Evolutionary conservation across 805 yeast species (phyloP).

Genomic region (Ascoidea tarda): DNA sequence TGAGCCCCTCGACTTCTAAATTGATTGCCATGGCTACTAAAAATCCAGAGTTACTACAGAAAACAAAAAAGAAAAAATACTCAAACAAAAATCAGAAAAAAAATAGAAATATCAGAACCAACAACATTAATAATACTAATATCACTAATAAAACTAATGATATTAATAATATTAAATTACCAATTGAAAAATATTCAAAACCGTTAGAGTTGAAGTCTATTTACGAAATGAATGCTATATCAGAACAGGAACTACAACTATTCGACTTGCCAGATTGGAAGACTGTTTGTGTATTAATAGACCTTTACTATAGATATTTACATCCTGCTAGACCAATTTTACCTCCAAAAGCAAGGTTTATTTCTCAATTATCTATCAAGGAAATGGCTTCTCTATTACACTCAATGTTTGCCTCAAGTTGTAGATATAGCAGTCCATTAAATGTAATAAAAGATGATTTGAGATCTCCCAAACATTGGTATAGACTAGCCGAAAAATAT

Average conservation of each 20-base stretch:
- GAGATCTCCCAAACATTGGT: slow-evolving; percentile 24
- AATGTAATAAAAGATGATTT: slow-evolving; percentile 14
- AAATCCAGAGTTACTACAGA: too few species aligned
- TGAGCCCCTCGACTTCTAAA: too few species aligned
- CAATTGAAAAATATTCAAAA: too few species aligned
- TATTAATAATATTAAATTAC: too few species aligned
- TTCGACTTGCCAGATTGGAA: slow-evolving; percentile 24
- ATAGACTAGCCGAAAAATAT: slow-evolving; percentile 19
- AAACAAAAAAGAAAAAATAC: too few species aligned
- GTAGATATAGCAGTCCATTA: slow-evolving; percentile 18
- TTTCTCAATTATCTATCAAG: slow-evolving; percentile 17
- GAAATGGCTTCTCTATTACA: slow-evolving; percentile 18
- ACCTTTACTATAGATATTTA: slow-evolving; percentile 26
- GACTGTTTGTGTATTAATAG: slow-evolving; percentile 20
- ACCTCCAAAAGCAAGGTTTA: slow-evolving; percentile 20
- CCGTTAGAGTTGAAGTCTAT: background rate
- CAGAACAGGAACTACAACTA: slow-evolving; percentile 17
- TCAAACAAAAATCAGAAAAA: too few species aligned
- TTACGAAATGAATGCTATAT: slow-evolving; percentile 6
- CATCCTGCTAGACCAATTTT: slow-evolving; percentile 23
- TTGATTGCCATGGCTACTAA: too few species aligned
- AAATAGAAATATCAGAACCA: too few species aligned
- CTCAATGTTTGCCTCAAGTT: slow-evolving; percentile 22
- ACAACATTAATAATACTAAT: too few species aligned
- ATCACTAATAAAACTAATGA: too few species aligned